A percentile compares a stretch with the other conserved stretches of the same genome.
Evolutionary conservation across 495 filamentous ascomycete species (phyloP).

Genomic region (Talaromyces liani): DNA sequence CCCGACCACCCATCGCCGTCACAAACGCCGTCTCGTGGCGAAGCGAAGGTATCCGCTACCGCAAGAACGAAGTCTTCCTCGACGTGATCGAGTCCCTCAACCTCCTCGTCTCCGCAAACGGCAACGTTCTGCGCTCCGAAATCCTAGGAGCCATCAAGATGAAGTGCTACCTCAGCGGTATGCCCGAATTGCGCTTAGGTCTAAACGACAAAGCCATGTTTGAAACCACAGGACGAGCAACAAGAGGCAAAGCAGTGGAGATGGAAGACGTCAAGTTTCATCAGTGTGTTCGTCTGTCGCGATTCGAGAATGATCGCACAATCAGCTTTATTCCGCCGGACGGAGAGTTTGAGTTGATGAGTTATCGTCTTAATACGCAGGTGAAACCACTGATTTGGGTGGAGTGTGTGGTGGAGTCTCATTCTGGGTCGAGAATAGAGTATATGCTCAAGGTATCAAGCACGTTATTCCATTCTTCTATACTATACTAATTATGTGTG

Average conservation of each 20-base stretch:
- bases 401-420: conserved; percentile 92
- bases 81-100: conserved; percentile 98
- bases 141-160: conserved; percentile 97
- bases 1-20: conserved; percentile 97
- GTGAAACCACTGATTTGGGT: conserved; percentile 99
- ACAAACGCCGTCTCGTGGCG: conserved; percentile 98
- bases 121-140: conserved; percentile 94
- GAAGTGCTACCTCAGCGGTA: conserved; percentile 99
- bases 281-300: conserved; percentile 90
- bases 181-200: conserved; percentile 93
- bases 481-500: conserved; percentile 3
- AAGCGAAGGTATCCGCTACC: conserved; percentile 95
- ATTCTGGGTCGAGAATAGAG: conserved; percentile 90
- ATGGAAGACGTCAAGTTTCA: conserved; percentile 99
- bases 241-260: conserved; percentile 93
- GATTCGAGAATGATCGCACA: conserved; percentile 97
- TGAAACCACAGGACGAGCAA: conserved; percentile 91
- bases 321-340: conserved; percentile 99
- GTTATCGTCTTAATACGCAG: conserved; percentile 96
- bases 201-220: conserved; percentile 99
- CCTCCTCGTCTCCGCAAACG: conserved; percentile 86
- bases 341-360: conserved; percentile 99
- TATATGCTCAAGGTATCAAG: conserved; percentile 83
- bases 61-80: conserved; percentile 99
- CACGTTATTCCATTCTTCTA: neutral